Percentiles rank a stretch among this genome's conserved stretches.
These are phyloP conservation scores for Blastomyces silverae DNA, from an alignment of 2,329 filamentous ascomycete species.

Conservation along the genomic window DNA sequence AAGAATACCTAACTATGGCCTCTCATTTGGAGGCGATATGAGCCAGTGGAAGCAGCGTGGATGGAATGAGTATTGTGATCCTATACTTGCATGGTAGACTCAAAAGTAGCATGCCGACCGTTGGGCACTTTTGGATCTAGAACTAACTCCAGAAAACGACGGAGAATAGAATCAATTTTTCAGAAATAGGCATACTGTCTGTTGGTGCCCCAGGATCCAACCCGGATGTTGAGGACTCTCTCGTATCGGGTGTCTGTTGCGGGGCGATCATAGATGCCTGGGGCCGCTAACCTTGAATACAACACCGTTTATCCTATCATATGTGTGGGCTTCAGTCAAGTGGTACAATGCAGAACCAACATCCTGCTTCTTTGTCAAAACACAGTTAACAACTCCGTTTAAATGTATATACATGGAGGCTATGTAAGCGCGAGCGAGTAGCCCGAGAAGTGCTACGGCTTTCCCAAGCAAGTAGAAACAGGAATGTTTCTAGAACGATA, in stretches of 20 bases:
- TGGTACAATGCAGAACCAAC: no score
- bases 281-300: neutral
- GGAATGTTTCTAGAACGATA: neutral
- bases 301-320: neutral
- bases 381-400: neutral
- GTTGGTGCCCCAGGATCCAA: neutral
- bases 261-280: no score
- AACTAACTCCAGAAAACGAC: neutral
- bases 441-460: neutral
- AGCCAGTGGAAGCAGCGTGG: slow-evolving; percentile 44
- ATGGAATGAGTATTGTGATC: slow-evolving; percentile 35
- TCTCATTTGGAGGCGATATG: slow-evolving; percentile 35
- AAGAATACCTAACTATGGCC: slow-evolving; percentile 7
- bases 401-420: neutral
- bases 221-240: neutral
- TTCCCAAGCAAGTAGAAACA: neutral
- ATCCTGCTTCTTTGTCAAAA: neutral
- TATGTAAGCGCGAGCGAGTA: neutral
- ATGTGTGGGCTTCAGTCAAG: neutral
- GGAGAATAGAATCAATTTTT: neutral
- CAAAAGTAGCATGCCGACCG: slow-evolving; percentile 42
- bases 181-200: neutral
- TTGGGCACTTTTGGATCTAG: slow-evolving; percentile 27
- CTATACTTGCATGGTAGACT: slow-evolving; percentile 43
- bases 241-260: no score